These are phyloP conservation scores for Picea mariana DNA, from an alignment of 83 land plant genomes.

Conservation along the genomic window DNA sequence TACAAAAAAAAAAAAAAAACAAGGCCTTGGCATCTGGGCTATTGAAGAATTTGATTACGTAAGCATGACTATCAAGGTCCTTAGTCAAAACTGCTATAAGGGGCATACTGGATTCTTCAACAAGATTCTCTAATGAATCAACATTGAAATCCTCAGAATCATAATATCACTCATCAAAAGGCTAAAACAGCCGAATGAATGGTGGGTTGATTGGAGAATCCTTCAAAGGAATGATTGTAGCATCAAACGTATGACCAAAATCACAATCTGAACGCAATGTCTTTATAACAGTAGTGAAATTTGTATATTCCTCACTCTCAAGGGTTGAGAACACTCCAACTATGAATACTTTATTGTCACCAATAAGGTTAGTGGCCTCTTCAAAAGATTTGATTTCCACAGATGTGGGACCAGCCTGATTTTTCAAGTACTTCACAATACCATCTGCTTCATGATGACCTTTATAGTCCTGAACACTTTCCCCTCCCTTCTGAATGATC, in stretches of 20 bases:
- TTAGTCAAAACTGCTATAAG: constrained; percentile 62
- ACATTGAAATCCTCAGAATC: constrained; percentile 76
- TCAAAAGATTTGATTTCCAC: constrained; percentile 58
- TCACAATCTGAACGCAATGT: constrained; percentile 75
- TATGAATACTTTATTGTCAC: constrained; percentile 49
- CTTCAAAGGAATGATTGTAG: constrained; percentile 67
- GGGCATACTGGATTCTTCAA: constrained; percentile 72
- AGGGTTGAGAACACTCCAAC: constrained; percentile 70
- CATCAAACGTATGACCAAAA: constrained; percentile 77
- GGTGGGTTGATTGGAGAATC: constrained; percentile 54
- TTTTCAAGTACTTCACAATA: constrained; percentile 76
- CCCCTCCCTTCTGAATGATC: constrained; percentile 68
- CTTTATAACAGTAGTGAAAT: constrained; percentile 59
- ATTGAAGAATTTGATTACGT: constrained; percentile 69
- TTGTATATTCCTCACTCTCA: constrained; percentile 63
- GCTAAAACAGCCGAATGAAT: constrained; percentile 75
- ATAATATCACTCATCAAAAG: constrained; percentile 84
- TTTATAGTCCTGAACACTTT: constrained; percentile 61
- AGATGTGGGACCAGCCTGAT: constrained; percentile 85
- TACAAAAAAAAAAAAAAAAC: too few relatives aligned
- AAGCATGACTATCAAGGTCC: constrained; percentile 57
- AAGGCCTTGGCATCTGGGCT: constrained; percentile 61
- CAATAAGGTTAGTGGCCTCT: constrained; percentile 50
- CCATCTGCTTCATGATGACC: constrained; percentile 92
- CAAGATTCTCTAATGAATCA: constrained; percentile 64